Evolutionary conservation across 1,284 basidiomycete genomes (phyloP), one percentile per base, ranked within the genome.

Genomic region (Trametes sp.): DNA sequence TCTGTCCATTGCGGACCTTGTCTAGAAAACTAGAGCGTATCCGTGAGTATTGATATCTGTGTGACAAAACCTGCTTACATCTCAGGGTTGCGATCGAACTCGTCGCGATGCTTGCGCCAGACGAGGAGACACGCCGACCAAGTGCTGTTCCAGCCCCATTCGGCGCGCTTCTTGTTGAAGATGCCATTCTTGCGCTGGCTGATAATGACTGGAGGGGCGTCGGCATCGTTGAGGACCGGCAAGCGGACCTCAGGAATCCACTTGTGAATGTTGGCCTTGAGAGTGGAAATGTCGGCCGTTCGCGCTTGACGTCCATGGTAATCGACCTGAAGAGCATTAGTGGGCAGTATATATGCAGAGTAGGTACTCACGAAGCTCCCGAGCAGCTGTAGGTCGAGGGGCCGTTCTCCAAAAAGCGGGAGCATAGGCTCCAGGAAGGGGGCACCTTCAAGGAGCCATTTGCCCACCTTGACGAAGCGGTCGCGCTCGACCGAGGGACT

Each of bases 81-180:
- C 4, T 52, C 10, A 9, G 31, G 26, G 42, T 59, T 29, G 5
- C 24, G 10, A 31, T 59, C 50, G 29, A 59, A 59, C 3, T 44
- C 35, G n/a, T 59, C 23, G 4, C 38, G 49, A 4, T 24, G 23
- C 5, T 36, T 42, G 5, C 21, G 26, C 51, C 49, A 53, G 5
- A 59, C 38, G 7, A 59, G 50, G 4, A 52, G 50, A 4, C 57
- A 38, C 2, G 57, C 49, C 11, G 51, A 38, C 49, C 57, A 51
- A 1, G 19, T 9, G 33, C 51, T 51, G 41, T 59, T 59, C 57
- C 57, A 59, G 13, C 57, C 57, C 29, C 50, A 53, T 14, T 59
- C 49, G 36, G 54, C 44, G 2, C 45, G 44, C 21, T 56, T 28
- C 2, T 19, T 48, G 14, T 48, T 45, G 19, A 56, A 56, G 14